These are phyloP conservation scores for Barnettozyma botsteinii DNA, from an alignment of 805 yeast species.

Conservation along the genomic window DNA sequence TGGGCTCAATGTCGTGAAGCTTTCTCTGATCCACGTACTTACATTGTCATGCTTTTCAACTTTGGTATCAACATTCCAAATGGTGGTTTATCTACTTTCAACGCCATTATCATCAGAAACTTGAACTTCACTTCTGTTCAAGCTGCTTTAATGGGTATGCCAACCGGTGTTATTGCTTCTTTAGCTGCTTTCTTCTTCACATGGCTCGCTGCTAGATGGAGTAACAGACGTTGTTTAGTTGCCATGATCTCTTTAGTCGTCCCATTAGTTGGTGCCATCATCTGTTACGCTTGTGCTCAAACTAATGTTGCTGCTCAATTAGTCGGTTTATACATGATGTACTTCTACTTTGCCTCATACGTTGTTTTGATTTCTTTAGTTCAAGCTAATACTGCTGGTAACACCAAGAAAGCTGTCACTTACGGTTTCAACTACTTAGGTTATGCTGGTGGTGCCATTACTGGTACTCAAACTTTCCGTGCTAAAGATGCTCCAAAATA, in stretches of 20 bases:
- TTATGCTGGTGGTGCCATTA: conserved; percentile 38
- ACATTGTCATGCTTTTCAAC: conserved; percentile 27
- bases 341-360: conserved; percentile 29
- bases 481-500: conserved; percentile 37
- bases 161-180: conserved; percentile 29
- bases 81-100: conserved; percentile 29
- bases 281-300: conserved; percentile 22
- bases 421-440: conserved; percentile 34
- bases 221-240: conserved; percentile 25
- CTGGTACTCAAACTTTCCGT: conserved; percentile 45
- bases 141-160: conserved; percentile 25
- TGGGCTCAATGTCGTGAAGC: conserved; percentile 40
- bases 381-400: conserved; percentile 42
- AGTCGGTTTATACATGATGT: conserved; percentile 29
- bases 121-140: conserved; percentile 21
- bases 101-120: conserved; percentile 24
- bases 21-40: conserved; percentile 35
- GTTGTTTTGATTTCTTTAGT: conserved; percentile 29
- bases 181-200: conserved; percentile 28
- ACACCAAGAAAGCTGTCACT: conserved; percentile 36
- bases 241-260: conserved; percentile 24
- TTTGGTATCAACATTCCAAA: conserved; percentile 29
- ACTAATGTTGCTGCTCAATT: conserved; percentile 26
- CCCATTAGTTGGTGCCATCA: conserved; percentile 26
- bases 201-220: conserved; percentile 29